phyloP scores from a whole-genome alignment of 2,329 filamentous ascomycete species.

The Aspergillus oerlinghausenensis region DNA sequence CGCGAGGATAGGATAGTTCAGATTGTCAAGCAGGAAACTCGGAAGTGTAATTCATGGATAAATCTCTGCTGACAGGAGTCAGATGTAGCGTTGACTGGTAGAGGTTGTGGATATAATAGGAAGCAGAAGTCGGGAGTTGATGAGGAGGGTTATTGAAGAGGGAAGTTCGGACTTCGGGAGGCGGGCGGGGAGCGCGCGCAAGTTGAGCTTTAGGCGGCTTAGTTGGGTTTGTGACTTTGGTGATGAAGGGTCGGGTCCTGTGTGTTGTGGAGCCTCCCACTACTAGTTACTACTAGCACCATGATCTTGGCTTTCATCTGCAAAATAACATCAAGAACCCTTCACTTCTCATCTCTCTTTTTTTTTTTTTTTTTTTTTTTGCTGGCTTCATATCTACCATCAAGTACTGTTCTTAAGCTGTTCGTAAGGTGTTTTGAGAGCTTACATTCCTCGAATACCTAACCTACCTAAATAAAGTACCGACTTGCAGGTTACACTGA shows the following conservation, averaged over 20 bases:
- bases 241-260: background rate
- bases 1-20: constrained; percentile 1
- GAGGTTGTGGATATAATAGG: constrained; percentile 6
- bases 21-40: constrained; percentile 23
- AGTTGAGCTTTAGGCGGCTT: constrained; percentile 17
- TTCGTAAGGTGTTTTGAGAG: background rate
- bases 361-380: background rate
- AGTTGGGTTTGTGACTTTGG: constrained; percentile 4
- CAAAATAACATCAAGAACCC: background rate
- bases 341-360: background rate
- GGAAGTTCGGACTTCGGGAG: constrained; percentile 31
- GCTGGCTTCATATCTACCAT: background rate
- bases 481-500: constrained; percentile 15
- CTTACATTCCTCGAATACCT: background rate
- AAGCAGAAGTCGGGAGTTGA: constrained; percentile 17
- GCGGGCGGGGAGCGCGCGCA: constrained; percentile 27
- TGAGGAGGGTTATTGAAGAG: constrained; percentile 23
- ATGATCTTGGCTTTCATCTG: background rate
- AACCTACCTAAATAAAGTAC: background rate
- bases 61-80: constrained; percentile 5
- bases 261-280: background rate
- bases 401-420: background rate
- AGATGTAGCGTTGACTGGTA: background rate
- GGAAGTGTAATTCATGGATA: constrained; percentile 28
- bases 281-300: background rate